phyloP scores from a whole-genome alignment of 768 basidiomycete genomes.

The Lactifluus rugatus region DNA sequence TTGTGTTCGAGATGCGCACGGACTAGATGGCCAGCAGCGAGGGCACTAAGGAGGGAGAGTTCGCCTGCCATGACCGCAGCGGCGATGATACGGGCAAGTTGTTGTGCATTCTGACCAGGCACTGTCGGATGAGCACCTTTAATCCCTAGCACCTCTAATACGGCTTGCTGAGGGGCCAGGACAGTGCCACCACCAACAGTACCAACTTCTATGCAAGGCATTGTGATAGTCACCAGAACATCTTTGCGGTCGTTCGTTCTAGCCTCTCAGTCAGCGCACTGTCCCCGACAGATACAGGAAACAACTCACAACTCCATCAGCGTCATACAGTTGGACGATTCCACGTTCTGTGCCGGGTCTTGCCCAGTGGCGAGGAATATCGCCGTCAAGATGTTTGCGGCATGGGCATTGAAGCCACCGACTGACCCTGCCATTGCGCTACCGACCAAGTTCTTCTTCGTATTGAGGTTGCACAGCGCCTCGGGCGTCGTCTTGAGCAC shows the following conservation, averaged over 20 bases:
- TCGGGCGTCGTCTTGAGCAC: conserved; percentile 95
- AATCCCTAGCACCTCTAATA: conserved; percentile 91
- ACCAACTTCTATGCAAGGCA: conserved; percentile 99
- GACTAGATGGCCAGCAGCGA: conserved; percentile 92
- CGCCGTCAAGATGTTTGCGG: conserved; percentile 93
- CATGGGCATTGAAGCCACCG: conserved; percentile 98
- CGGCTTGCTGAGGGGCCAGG: conserved; percentile 78
- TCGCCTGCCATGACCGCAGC: conserved; percentile 97
- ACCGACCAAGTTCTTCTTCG: conserved; percentile 95
- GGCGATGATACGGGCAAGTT: conserved; percentile 81
- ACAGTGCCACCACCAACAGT: conserved; percentile 96
- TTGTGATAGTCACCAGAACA: conserved; percentile 84
- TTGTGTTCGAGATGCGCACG: conserved; percentile 91
- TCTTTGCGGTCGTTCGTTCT: conserved; percentile 86
- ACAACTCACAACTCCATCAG: conserved; percentile 90
- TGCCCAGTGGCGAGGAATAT: conserved; percentile 95
- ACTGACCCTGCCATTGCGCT: conserved; percentile 98
- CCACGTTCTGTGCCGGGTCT: conserved; percentile 98
- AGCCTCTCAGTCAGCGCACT: conserved; percentile 9
- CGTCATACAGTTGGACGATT: conserved; percentile 97
- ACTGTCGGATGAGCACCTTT: conserved; percentile 78
- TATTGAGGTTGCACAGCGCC: conserved; percentile 80
- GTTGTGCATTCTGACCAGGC: conserved; percentile 85
- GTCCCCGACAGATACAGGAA: conserved; percentile 1
- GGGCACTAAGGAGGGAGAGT: conserved; percentile 79